Conservation (phyloP, 768 basidiomycete genomes). For the Chalciporus pseudorubinellus region DNA sequence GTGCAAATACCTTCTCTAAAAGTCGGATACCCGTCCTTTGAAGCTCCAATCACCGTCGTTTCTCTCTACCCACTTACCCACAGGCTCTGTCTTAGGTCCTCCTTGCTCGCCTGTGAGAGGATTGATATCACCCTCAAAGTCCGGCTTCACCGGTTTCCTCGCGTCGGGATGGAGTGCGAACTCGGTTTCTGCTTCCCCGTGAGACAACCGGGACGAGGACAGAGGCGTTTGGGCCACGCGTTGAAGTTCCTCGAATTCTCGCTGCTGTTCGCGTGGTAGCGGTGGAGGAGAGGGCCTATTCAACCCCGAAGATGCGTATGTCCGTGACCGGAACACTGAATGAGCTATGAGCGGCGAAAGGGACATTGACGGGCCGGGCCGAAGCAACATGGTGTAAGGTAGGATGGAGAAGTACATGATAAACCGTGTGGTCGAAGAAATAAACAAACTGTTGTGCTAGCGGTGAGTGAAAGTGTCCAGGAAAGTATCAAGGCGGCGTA, state of each 20-base stretch:
- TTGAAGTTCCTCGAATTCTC: slow-evolving; percentile 83
- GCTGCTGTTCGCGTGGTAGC: slow-evolving; percentile 72
- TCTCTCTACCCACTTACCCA: slow-evolving; percentile 51
- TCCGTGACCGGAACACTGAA: slow-evolving; percentile 1
- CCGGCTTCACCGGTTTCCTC: slow-evolving; percentile 51
- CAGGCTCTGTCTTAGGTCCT: slow-evolving; percentile 85
- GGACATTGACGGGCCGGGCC: background rate
- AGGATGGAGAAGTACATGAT: background rate
- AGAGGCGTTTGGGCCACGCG: slow-evolving; percentile 53
- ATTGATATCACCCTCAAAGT: slow-evolving; percentile 81
- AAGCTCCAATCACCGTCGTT: slow-evolving; percentile 84
- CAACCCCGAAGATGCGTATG: slow-evolving; percentile 36
- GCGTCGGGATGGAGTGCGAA: slow-evolving; percentile 70
- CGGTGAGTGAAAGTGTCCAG: background rate
- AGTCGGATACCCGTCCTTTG: slow-evolving; percentile 86
- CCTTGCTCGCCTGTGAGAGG: slow-evolving; percentile 82
- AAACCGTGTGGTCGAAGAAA: background rate
- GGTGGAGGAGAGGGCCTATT: slow-evolving; percentile 71
- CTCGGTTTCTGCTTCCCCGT: slow-evolving; percentile 37
- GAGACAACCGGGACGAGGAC: slow-evolving; percentile 16
- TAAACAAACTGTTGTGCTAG: background rate
- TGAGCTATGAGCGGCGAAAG: background rate
- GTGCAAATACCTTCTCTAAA: slow-evolving; percentile 39
- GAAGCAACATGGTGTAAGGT: background rate
- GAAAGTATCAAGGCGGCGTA: background rate